Percentiles rank a stretch among this genome's conserved stretches.
phyloP scores from a whole-genome alignment of 2,329 filamentous ascomycete genomes.

The Ophiostoma tasmaniense region DNA sequence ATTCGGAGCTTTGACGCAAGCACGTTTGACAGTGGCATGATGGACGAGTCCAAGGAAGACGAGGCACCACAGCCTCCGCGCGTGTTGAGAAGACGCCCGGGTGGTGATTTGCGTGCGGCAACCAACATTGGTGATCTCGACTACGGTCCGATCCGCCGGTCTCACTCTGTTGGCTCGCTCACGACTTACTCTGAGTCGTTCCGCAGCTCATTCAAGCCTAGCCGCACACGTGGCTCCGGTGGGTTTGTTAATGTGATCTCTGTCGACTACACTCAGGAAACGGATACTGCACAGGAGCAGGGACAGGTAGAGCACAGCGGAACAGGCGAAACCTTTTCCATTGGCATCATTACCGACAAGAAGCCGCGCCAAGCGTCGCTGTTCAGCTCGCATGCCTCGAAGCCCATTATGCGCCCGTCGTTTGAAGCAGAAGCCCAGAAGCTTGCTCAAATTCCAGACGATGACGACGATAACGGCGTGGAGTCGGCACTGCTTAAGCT shows the following conservation, averaged over 20 bases:
- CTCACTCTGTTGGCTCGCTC: conserved; percentile 51
- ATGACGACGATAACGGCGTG: conserved; percentile 75
- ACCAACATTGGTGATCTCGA: conserved; percentile 57
- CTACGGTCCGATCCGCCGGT: conserved; percentile 39
- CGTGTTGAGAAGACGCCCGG: conserved; percentile 62
- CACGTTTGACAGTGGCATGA: conserved; percentile 44
- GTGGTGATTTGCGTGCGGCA: conserved; percentile 64
- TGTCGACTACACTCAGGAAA: conserved; percentile 28
- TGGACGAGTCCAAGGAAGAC: conserved; percentile 38
- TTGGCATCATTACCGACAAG: conserved; percentile 49
- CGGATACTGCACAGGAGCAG: conserved; percentile 26
- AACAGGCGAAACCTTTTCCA: conserved; percentile 38
- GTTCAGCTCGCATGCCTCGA: conserved; percentile 54
- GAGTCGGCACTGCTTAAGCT: conserved; percentile 89
- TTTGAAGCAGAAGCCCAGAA: conserved; percentile 85
- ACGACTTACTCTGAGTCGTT: conserved; percentile 54
- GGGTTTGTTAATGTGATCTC: conserved; percentile 35
- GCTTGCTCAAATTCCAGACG: conserved; percentile 80
- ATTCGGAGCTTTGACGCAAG: conserved; percentile 55
- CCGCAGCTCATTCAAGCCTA: conserved; percentile 47
- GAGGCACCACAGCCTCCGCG: conserved; percentile 46
- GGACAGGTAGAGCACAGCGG: background rate
- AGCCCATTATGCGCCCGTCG: conserved; percentile 58
- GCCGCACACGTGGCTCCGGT: conserved; percentile 32
- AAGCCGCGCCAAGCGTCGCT: conserved; percentile 41